Base-by-base conservation (phyloP, 108 stramenopile genomes). In the Stephanodiscus triporus region DNA sequence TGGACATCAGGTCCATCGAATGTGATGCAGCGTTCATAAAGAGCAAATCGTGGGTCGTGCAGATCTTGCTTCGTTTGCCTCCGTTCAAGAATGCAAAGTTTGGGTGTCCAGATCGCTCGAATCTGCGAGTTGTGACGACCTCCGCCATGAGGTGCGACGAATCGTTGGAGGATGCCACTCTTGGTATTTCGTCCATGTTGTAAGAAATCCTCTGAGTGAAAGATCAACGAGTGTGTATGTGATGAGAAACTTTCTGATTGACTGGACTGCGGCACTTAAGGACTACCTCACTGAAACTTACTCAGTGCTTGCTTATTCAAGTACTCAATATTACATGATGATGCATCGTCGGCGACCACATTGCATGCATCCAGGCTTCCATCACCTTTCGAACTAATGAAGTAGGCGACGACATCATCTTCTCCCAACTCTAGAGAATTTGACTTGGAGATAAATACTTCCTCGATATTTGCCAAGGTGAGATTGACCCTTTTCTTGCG, bases 1-100 rank as follows among this genome's bases (percentile, higher is more conserved):
- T 88, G 80, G 36, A 89, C 75, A 47, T 94, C 92, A 5, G 94
- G 92, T 11, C 94, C 92, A 30, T 95, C 92, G 59, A 94, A 95
- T 23, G 92, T 92, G 16, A 92, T 85, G 10, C 86, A 77, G 36
- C 89, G 75, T 62, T 95, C 92, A 57, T 86, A 92, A 13, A 95
- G 68, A 9, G 92, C 92, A 72, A 85, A 95, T 10, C 92, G 83
- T 22, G 42, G 53, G 76, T 95, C 94, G 45, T 89, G 78, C 3
- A 94, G 80, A 62, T 86, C 63, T 63, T 87, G 86, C 23, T 85
- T 85, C 42, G 92, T 95, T 57, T 83, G 78, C 27, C 91, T 74
- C 4, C 91, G 77, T 62, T 95, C 94, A 58, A 90, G 63, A n/a
- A 95, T 42, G 57, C 91, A 92, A 40, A 95, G 55, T 53, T 92